phyloP scores from a whole-genome alignment of 768 basidiomycete genomes.

The Mycena rosella region DNA sequence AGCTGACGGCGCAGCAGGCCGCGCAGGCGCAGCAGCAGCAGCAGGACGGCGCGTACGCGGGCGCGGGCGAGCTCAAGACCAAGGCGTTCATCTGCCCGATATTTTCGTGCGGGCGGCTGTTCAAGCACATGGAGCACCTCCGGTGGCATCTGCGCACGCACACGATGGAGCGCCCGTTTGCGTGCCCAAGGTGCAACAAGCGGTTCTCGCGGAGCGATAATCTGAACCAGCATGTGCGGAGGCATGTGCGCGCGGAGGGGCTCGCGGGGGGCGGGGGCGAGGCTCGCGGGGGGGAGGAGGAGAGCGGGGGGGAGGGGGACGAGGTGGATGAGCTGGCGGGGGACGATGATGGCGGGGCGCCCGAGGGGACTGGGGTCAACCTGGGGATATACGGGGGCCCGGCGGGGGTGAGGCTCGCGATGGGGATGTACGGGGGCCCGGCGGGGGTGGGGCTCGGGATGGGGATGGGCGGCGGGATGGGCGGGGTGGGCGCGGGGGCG shows the following conservation, averaged over 20 bases:
- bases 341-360: too few species aligned
- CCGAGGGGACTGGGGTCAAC: constrained; percentile 36
- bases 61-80: constrained; percentile 58
- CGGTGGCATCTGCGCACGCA: constrained; percentile 89
- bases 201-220: constrained; percentile 93
- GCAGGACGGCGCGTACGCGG: too few species aligned
- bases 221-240: constrained; percentile 86
- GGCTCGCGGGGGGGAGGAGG: constrained; percentile 37
- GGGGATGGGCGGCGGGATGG: constrained; percentile 32
- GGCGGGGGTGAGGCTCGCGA: too few species aligned
- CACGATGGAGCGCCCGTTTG: too few species aligned
- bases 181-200: constrained; percentile 81
- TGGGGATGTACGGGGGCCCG: too few species aligned
- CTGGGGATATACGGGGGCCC: constrained; percentile 42
- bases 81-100: constrained; percentile 87
- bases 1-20: too few species aligned
- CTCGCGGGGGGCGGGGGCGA: constrained; percentile 44
- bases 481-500: constrained; percentile 33
- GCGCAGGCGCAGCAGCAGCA: too few species aligned
- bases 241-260: constrained; percentile 71
- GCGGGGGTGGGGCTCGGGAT: too few species aligned
- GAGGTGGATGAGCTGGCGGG: too few species aligned
- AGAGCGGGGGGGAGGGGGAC: constrained; percentile 48
- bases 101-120: constrained; percentile 84
- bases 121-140: constrained; percentile 94